Evolutionary conservation across 1,284 basidiomycete species (phyloP).

Genomic region (Anthracocystis panici-leucophaei): DNA sequence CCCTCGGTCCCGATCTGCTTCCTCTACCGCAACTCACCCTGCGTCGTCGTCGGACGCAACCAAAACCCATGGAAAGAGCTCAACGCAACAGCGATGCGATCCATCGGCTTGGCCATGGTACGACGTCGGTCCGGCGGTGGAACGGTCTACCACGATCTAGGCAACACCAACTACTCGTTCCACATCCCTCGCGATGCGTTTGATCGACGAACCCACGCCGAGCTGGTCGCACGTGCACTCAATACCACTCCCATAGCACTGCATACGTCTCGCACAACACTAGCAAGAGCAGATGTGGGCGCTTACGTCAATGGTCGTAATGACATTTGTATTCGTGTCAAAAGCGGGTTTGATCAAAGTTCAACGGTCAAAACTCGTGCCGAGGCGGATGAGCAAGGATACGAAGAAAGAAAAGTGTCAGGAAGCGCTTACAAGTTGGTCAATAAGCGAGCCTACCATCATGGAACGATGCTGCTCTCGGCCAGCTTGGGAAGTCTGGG

Average conservation of each 20-base stretch:
- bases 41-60: constrained; percentile 94
- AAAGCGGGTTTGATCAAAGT: constrained; percentile 78
- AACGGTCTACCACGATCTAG: constrained; percentile 94
- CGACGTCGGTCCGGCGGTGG: constrained; percentile 94
- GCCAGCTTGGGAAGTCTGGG: constrained; percentile 56
- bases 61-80: constrained; percentile 99
- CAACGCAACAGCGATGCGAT: constrained; percentile 76
- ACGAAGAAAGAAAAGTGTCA: constrained; percentile 78
- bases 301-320: constrained; percentile 85
- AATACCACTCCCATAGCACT: constrained; percentile 71
- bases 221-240: constrained; percentile 83
- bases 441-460: constrained; percentile 91
- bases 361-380: constrained; percentile 12
- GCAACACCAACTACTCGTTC: constrained; percentile 97
- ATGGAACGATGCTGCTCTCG: constrained; percentile 95
- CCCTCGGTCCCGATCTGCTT: constrained; percentile 75
- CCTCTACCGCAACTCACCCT: constrained; percentile 88
- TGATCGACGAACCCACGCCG: constrained; percentile 82
- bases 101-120: constrained; percentile 80
- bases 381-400: constrained; percentile 19
- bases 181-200: constrained; percentile 86
- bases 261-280: constrained; percentile 6
- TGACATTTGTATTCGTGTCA: constrained; percentile 73
- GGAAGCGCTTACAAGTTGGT: constrained; percentile 98
- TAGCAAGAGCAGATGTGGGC: constrained; percentile 23